These are phyloP conservation scores for Coix lacrymajobi DNA, from an alignment of 176 grass and related monocot genomes.

Conservation along the genomic window DNA sequence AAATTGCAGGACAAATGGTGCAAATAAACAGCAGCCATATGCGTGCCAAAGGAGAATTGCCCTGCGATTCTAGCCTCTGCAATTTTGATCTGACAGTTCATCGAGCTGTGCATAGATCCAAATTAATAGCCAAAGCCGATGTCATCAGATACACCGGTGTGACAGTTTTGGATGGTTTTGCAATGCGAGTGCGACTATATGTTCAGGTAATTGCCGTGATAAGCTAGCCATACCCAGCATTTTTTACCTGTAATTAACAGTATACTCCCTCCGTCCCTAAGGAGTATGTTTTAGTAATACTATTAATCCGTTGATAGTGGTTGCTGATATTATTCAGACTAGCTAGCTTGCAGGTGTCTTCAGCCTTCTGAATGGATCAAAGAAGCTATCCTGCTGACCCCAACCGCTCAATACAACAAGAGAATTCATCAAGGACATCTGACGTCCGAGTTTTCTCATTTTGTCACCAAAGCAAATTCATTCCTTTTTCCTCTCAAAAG, in stretches of 20 bases:
- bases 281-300: background rate
- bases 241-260: background rate
- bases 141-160: background rate
- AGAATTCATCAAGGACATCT: background rate
- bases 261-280: too few species aligned
- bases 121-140: background rate
- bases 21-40: background rate
- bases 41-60: conserved; percentile 74
- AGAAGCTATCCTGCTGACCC: background rate
- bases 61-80: conserved; percentile 37
- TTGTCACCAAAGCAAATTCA: background rate
- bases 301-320: background rate
- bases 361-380: background rate
- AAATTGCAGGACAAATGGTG: conserved; percentile 4
- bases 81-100: background rate
- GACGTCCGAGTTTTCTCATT: background rate
- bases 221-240: background rate
- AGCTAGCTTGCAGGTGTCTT: background rate
- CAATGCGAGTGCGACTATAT: background rate
- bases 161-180: background rate
- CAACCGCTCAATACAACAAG: background rate
- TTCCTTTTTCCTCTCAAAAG: background rate
- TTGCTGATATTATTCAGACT: background rate
- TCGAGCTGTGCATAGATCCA: background rate
- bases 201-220: background rate